Evolutionary conservation across 164 flowering plant species (phyloP), one percentile per base, ranked within the genome.

Genomic region (Kalanchoe fedtschenkoi): DNA sequence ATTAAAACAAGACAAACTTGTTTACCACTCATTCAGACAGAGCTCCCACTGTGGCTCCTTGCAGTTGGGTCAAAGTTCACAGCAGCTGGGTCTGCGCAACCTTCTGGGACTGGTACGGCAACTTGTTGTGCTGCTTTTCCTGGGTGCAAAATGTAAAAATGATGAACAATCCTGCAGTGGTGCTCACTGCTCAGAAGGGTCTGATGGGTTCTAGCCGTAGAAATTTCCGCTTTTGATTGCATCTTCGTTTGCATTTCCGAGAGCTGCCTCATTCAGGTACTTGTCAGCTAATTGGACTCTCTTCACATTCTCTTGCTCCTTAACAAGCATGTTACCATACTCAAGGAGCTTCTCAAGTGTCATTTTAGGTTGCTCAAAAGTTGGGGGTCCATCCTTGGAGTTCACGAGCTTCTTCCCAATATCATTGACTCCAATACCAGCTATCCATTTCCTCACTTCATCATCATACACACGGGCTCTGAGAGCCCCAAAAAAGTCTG

Each of bases 381-480:
- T 75, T 15, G 80, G 80, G 8, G 78, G 80, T 54, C 71, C 73
- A 5, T 79, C 83, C 65, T 69, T 74, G 13, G 80, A 74, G 71
- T 79, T 79, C 74, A 76, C 78, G 11, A 79, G 83, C 69, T 60
- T 76, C 30, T 71, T 76, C 21, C 80, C 80, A 15, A 76, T 35
- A 3, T 29, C 62, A 26, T 74, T 71, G 1, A 79, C 74, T 35
- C 83, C 83, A 24, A 72, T 54, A 7, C 61, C 64, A 5, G 62
- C 5, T 7, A 79, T 34, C 80, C 80, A 79, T 24, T 72, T 67
- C 67, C 80, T 74, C 37, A 79, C 78, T 72, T 72, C 75, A 51
- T 79, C 80, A 30, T 79, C 83, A 33, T 79, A 79, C 15, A 79
- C 83, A 55, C 83, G 71, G 7, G 83, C 82, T 68, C 82, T 74